Percentiles rank a stretch among this genome's conserved stretches.
Evolutionary conservation across 441 rosid genomes (phyloP).

Genomic region (Populus hybrid): DNA sequence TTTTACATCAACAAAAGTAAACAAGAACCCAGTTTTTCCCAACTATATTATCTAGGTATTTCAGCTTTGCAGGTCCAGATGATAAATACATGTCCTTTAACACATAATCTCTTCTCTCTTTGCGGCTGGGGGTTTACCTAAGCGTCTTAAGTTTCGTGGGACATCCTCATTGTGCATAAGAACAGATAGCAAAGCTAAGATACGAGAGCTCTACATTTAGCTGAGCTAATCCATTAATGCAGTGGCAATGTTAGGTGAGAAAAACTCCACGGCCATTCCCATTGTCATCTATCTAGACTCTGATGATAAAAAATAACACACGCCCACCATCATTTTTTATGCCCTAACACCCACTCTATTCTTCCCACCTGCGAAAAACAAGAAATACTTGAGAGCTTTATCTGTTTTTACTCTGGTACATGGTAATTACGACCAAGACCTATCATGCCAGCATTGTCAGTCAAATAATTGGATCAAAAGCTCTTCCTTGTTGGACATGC

Average conservation of each 20-base stretch:
- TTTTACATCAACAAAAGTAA: neutral
- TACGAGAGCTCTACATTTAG: slow-evolving; percentile 4
- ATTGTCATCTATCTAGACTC: neutral
- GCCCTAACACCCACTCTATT: neutral
- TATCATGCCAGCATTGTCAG: neutral
- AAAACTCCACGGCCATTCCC: neutral
- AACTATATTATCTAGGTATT: neutral
- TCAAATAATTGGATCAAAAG: neutral
- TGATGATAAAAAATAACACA: neutral
- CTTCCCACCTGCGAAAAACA: neutral
- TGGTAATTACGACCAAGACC: neutral
- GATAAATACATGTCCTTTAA: neutral
- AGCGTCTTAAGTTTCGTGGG: neutral
- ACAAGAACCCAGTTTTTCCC: neutral
- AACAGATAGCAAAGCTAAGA: neutral
- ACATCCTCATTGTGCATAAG: neutral
- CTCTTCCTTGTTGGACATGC: neutral
- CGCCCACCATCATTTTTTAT: neutral
- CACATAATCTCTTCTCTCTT: neutral
- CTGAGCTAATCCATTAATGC: slow-evolving; percentile 21
- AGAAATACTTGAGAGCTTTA: no score
- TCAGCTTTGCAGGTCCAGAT: neutral
- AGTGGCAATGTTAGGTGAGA: slow-evolving; percentile 18
- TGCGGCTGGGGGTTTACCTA: slow-evolving; percentile 18
- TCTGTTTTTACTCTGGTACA: neutral